A percentile compares a stretch with the other conserved stretches of the same genome.
These are phyloP conservation scores for Pyrenochaeta sp. DNA, from an alignment of 2,329 filamentous ascomycete species.

Conservation along the genomic window DNA sequence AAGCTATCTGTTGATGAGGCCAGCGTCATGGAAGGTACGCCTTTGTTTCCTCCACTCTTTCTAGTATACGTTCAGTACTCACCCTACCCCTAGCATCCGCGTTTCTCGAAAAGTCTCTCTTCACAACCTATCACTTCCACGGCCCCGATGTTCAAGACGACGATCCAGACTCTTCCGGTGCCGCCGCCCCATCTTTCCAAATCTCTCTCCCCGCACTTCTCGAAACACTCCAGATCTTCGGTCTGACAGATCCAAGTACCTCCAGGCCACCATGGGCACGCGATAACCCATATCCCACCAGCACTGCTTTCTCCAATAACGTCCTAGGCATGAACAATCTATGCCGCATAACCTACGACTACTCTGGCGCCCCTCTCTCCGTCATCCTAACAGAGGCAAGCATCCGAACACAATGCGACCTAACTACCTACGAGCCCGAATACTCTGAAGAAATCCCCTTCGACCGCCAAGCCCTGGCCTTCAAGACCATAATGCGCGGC, in stretches of 20 bases:
- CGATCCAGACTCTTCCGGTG: conserved; percentile 45
- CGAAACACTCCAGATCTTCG: conserved; percentile 95
- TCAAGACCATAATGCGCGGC: conserved; percentile 95
- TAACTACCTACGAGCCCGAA: conserved; percentile 82
- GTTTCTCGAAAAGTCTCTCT: conserved; percentile 87
- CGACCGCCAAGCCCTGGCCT: conserved; percentile 76
- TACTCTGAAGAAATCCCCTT: conserved; percentile 83
- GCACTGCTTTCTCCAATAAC: conserved; percentile 82
- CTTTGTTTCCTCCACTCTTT: not conserved
- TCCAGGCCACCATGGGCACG: conserved; percentile 47
- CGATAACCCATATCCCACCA: conserved; percentile 59
- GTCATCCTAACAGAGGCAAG: conserved; percentile 86
- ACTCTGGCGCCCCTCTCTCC: conserved; percentile 78
- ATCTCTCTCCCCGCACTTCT: conserved; percentile 86
- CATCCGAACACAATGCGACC: conserved; percentile 75
- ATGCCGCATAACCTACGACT: conserved; percentile 80
- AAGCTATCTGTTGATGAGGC: conserved; percentile 88
- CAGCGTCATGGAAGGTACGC: conserved; percentile 84
- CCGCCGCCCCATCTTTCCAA: conserved; percentile 74
- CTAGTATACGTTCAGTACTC: conserved; percentile 3
- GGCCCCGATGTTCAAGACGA: conserved; percentile 47
- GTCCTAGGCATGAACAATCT: conserved; percentile 83
- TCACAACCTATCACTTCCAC: conserved; percentile 82
- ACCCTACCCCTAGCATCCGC: conserved; percentile 65
- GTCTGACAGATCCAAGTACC: conserved; percentile 62